Evolutionary conservation across 2,329 filamentous ascomycete genomes (phyloP).

Genomic region (Cladophialophora exuberans): DNA sequence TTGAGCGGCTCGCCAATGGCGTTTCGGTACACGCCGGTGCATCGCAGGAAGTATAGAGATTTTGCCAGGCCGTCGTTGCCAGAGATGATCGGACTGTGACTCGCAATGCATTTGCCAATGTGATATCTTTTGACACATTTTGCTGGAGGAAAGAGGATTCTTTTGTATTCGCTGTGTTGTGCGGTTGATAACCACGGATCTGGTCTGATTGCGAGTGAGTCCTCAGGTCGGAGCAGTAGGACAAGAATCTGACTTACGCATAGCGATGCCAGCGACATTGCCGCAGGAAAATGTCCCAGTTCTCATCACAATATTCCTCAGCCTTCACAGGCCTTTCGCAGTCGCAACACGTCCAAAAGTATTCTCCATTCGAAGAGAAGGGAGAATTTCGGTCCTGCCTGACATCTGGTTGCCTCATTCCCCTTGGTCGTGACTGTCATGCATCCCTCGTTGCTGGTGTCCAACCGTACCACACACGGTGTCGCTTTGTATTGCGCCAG

Average conservation of each 20-base stretch:
- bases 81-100: not conserved
- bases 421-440: not conserved
- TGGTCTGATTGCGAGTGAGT: not conserved
- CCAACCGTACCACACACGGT: not conserved
- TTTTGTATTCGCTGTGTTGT: not conserved
- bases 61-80: not conserved
- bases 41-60: not conserved
- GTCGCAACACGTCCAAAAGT: not conserved
- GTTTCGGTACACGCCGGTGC: not conserved
- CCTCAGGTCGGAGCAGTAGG: not conserved
- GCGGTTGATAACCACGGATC: not conserved
- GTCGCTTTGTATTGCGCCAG: not conserved
- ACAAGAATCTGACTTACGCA: not conserved
- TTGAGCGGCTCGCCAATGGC: not conserved
- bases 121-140: not conserved
- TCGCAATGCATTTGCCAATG: not conserved
- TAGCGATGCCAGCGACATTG: not conserved
- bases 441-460: not conserved
- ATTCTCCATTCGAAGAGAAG: not conserved
- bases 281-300: not conserved
- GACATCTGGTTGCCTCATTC: not conserved
- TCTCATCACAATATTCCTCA: slow-evolving; percentile 5
- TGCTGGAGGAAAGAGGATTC: not conserved
- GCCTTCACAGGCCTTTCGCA: not conserved
- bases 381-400: no score